Percentiles rank a stretch among this genome's conserved stretches.
Evolutionary conservation across 1,284 basidiomycete species (phyloP).

Genomic region (Microbotryum saponariae): DNA sequence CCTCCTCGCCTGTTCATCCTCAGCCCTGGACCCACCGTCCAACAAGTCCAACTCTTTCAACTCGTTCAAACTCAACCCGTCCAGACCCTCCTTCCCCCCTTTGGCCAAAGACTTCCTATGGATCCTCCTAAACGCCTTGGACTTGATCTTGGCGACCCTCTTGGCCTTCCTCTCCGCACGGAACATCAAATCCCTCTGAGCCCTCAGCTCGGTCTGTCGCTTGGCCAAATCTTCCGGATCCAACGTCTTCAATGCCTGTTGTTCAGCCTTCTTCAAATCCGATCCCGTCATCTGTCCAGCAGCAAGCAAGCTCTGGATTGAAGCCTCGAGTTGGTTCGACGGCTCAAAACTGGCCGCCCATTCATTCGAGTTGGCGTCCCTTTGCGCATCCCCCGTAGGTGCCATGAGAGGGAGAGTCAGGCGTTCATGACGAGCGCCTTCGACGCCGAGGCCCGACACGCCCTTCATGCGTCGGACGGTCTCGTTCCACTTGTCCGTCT

Average conservation of each 20-base stretch:
- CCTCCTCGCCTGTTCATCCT: conserved; percentile 55
- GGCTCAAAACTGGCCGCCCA: conserved; percentile 56
- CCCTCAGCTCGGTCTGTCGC: conserved; percentile 70
- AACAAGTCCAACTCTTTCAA: conserved; percentile 43
- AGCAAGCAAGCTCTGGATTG: conserved; percentile 39
- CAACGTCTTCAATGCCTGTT: conserved; percentile 26
- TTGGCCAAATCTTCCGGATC: conserved; percentile 64
- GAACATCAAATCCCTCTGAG: conserved; percentile 89
- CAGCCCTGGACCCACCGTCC: conserved; percentile 51
- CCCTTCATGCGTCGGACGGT: conserved; percentile 78
- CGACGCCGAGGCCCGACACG: conserved; percentile 25
- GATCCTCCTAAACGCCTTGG: conserved; percentile 81
- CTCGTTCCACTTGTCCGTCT: conserved; percentile 87
- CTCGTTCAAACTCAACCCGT: conserved; percentile 45
- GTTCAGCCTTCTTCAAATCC: conserved; percentile 30
- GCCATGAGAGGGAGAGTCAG: conserved; percentile 29
- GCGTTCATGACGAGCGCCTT: conserved; percentile 32
- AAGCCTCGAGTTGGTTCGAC: conserved; percentile 32
- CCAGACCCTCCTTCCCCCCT: conserved; percentile 47
- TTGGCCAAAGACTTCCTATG: conserved; percentile 55
- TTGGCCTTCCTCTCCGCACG: conserved; percentile 86
- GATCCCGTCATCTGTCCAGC: conserved; percentile 37
- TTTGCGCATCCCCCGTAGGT: conserved; percentile 22
- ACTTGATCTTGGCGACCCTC: conserved; percentile 90
- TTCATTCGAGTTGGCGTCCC: conserved; percentile 47